Conservation (phyloP, 768 basidiomycete genomes). For the Collybiopsis confluens region DNA sequence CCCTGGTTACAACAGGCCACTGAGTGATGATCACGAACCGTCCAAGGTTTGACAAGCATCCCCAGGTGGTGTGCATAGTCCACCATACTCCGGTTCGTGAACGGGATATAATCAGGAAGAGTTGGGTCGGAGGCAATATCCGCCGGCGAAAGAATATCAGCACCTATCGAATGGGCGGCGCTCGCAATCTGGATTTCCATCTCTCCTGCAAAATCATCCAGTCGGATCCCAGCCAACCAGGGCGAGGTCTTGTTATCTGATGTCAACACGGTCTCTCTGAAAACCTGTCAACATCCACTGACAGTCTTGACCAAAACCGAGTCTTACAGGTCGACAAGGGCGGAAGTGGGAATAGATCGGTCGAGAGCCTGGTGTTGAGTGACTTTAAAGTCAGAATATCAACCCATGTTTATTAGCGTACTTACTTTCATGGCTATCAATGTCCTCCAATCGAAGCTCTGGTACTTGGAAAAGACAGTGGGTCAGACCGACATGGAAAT, state of each 20-base stretch:
- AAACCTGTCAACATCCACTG: neutral
- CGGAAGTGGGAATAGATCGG: slow-evolving; percentile 51
- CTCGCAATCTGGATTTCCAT: slow-evolving; percentile 57
- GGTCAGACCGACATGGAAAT: neutral
- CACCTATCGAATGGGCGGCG: slow-evolving; percentile 62
- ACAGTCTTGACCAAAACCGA: neutral
- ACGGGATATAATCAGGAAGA: slow-evolving; percentile 42
- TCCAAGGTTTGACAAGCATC: slow-evolving; percentile 69
- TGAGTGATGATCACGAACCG: slow-evolving; percentile 43
- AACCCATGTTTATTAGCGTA: neutral
- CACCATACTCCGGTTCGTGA: slow-evolving; percentile 69
- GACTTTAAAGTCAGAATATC: no score
- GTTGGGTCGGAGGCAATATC: slow-evolving; percentile 44
- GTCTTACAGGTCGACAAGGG: slow-evolving; percentile 61
- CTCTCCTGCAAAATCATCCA: slow-evolving; percentile 61
- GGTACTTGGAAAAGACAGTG: slow-evolving; percentile 41
- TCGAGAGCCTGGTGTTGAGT: slow-evolving; percentile 42
- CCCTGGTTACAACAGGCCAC: no score
- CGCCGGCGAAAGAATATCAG: slow-evolving; percentile 62
- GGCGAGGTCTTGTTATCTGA: slow-evolving; percentile 44
- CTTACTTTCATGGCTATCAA: slow-evolving; percentile 67
- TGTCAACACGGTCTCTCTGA: slow-evolving; percentile 36
- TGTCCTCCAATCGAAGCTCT: slow-evolving; percentile 83
- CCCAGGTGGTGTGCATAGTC: slow-evolving; percentile 59
- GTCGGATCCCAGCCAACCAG: slow-evolving; percentile 67